Conservation (phyloP, 2,329 filamentous ascomycete genomes). For the Byssochlamys sp. region DNA sequence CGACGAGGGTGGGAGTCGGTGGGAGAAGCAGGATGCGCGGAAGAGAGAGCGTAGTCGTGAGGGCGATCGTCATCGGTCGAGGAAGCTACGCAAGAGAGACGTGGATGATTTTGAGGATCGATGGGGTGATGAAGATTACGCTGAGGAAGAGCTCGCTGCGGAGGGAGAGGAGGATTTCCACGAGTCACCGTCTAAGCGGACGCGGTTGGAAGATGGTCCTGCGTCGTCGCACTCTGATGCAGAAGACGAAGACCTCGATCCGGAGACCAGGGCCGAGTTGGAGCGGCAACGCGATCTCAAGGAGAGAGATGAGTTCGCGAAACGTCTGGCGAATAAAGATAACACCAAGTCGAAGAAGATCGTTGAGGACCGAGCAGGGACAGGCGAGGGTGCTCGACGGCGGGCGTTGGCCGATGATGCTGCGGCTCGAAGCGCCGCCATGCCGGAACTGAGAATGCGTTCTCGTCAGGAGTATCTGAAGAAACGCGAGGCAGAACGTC, state of each 20-base stretch:
- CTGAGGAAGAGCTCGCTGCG: slow-evolving; percentile 28
- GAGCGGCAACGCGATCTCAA: slow-evolving; percentile 57
- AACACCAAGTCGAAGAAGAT: slow-evolving; percentile 60
- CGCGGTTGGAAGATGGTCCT: slow-evolving; percentile 53
- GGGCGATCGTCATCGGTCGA: slow-evolving; percentile 37
- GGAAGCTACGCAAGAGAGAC: slow-evolving; percentile 43
- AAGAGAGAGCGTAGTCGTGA: slow-evolving; percentile 32
- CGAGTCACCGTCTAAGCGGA: slow-evolving; percentile 61
- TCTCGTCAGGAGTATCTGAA: slow-evolving; percentile 88
- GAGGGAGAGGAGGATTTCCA: slow-evolving; percentile 52
- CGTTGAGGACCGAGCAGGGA: slow-evolving; percentile 50
- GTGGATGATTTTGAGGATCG: slow-evolving; percentile 59
- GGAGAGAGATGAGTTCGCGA: slow-evolving; percentile 72
- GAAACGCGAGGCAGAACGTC: slow-evolving; percentile 77
- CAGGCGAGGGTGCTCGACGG: slow-evolving; percentile 51
- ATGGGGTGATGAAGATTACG: slow-evolving; percentile 67
- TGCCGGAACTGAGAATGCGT: slow-evolving; percentile 69
- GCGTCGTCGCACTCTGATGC: slow-evolving; percentile 17
- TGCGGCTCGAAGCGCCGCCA: slow-evolving; percentile 57
- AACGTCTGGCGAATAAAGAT: slow-evolving; percentile 63
- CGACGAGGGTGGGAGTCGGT: slow-evolving; percentile 10
- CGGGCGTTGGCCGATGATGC: slow-evolving; percentile 58
- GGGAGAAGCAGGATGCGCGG: slow-evolving; percentile 26
- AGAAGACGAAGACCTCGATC: slow-evolving; percentile 46
- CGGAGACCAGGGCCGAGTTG: slow-evolving; percentile 49